These are phyloP conservation scores for Fragaria iinumae DNA, from an alignment of 306 rosid genomes.

Conservation along the genomic window DNA sequence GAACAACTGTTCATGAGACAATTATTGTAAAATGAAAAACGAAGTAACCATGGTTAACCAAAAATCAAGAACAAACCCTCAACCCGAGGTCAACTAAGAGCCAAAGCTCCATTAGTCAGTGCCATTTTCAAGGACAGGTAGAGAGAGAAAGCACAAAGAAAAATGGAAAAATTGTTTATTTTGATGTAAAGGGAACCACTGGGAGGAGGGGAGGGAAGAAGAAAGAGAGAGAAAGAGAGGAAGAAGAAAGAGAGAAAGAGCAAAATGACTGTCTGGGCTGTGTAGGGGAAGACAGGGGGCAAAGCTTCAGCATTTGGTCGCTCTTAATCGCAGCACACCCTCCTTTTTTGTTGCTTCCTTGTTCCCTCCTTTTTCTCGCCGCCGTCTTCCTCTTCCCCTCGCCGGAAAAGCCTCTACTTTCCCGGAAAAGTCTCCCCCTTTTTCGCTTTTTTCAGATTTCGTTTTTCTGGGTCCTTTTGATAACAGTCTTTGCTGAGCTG, in stretches of 20 bases:
- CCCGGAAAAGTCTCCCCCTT: conserved; percentile 2
- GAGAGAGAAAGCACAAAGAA: conserved; percentile 11
- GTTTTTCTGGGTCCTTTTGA: not conserved
- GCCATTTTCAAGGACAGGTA: conserved; percentile 25
- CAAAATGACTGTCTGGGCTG: conserved; percentile 33
- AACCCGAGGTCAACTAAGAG: conserved; percentile 32
- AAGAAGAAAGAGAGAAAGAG: not conserved
- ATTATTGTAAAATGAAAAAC: not conserved
- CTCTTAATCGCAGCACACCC: conserved; percentile 37
- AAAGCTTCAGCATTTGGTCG: conserved; percentile 55
- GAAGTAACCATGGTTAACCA: not conserved
- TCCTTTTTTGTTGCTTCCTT: conserved; percentile 27
- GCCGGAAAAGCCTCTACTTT: conserved; percentile 23
- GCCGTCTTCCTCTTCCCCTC: conserved; percentile 15
- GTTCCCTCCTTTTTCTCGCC: conserved; percentile 15
- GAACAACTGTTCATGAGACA: not conserved
- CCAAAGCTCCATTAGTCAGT: conserved; percentile 23
- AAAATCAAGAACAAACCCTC: not conserved
- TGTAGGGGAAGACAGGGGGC: conserved; percentile 58
- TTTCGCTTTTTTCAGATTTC: not conserved
- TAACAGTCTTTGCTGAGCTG: conserved; percentile 20
- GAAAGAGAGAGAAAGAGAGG: not conserved
- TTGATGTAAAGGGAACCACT: conserved; percentile 11
- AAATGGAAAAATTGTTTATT: conserved; percentile 5
- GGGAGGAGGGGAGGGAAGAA: not conserved